A percentile compares a stretch with the other conserved stretches of the same genome.
phyloP scores from a whole-genome alignment of 352 stramenopile genomes.

The Phytophthora hybrid region DNA sequence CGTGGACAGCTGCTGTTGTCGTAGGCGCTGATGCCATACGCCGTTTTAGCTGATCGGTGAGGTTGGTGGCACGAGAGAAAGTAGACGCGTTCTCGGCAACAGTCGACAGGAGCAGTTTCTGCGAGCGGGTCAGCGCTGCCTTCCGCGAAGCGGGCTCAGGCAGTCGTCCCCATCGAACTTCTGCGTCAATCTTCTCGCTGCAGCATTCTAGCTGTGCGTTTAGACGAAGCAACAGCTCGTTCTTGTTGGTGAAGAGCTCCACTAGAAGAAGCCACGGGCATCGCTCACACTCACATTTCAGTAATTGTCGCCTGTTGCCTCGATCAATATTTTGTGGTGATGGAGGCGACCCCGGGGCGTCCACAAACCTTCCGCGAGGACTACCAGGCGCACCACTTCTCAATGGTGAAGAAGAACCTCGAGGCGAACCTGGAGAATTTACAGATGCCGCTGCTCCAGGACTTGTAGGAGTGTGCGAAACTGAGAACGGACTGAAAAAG shows the following conservation, averaged over 20 bases:
- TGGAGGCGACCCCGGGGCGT: conserved; percentile 29
- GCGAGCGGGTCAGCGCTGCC: conserved; percentile 64
- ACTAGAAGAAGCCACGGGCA: conserved; percentile 82
- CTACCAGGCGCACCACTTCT: conserved; percentile 25
- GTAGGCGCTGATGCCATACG: conserved; percentile 49
- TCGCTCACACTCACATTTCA: conserved; percentile 74
- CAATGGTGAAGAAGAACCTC: conserved; percentile 33
- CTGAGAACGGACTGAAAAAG: conserved; percentile 66
- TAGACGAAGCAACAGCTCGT: conserved; percentile 78
- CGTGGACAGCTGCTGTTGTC: conserved; percentile 43
- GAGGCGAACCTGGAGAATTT: conserved; percentile 16
- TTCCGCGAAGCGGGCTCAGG: conserved; percentile 73
- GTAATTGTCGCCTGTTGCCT: conserved; percentile 53
- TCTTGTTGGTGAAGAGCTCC: conserved; percentile 74
- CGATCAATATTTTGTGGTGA: conserved; percentile 33
- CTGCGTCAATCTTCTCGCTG: conserved; percentile 77
- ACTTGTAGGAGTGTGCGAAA: conserved; percentile 26
- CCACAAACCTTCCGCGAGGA: conserved; percentile 29
- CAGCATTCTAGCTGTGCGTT: conserved; percentile 76
- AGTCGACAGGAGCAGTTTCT: conserved; percentile 67
- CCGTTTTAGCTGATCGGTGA: conserved; percentile 71
- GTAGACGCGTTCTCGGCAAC: conserved; percentile 45
- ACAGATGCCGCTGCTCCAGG: conserved; percentile 9
- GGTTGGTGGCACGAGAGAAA: conserved; percentile 51
- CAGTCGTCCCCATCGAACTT: conserved; percentile 78